Base-by-base conservation (phyloP, 441 rosid genomes). In the Erodium texanum region DNA sequence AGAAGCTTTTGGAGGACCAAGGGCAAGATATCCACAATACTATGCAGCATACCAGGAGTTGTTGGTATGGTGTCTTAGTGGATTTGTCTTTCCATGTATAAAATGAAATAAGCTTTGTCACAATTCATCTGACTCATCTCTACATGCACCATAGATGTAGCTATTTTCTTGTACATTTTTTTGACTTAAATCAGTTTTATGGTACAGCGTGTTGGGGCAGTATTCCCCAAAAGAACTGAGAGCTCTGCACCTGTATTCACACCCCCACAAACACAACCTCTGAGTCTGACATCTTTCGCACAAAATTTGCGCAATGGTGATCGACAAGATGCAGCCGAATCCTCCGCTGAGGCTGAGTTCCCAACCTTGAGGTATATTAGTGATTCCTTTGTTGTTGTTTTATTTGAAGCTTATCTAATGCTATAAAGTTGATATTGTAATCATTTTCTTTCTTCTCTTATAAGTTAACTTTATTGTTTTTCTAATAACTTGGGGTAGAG, bases 1-100 rank as follows among this genome's bases (percentile, higher is more conserved):
- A 89, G 98, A 92, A 82, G 97, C 95, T 67, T 92, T 92, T 79
- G 99, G 98, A 70, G 97, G 96, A 38, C 76, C 97, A 36, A 86
- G 93, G 77, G 89, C 98, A 68, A 90, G 97, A 86, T 89, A 88
- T 89, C 97, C 98, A 61, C 99, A 95, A 75, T 95, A 90, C 76
- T 90, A 83, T 84, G 85, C 88, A 43, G 97, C 90, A 76, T 95
- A 92, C 80, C 98, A 90, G 78, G 99, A 95, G 80, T 84, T 95
- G 81, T 74, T 92, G 99, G 99, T 95, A 87, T 23, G 65, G 29
- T 59, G 50, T 72, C 24, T 75, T 48, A 70, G 62, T 19, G 48
- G 0, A 27, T 34, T 24, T 45, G 11, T 19, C 38, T 15, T 36
- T 65, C 34, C 36, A 14, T 48, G 15, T 48, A 48, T 41, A 9